A percentile compares a stretch with the other conserved stretches of the same genome.
phyloP scores from a whole-genome alignment of 306 rosid genomes.

The Sechiopsis laciniata region DNA sequence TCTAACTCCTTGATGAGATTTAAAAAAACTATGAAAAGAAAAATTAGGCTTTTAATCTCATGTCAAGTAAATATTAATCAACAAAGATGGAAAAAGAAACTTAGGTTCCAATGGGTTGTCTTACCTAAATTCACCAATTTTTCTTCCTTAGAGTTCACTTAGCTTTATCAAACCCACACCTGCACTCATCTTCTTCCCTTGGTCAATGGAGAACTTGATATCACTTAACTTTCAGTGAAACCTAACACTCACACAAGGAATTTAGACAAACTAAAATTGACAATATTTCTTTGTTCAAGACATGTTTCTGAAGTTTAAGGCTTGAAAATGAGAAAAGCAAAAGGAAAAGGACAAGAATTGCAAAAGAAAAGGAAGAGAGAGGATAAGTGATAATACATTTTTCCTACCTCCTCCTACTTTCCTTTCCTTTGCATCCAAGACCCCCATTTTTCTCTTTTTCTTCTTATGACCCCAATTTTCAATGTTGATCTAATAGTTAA shows the following conservation, averaged over 20 bases:
- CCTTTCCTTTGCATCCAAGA: slow-evolving; percentile 47
- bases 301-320: slow-evolving; percentile 13
- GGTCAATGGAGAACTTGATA: slow-evolving; percentile 11
- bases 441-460: slow-evolving; percentile 19
- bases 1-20: background rate
- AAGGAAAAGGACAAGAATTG: background rate
- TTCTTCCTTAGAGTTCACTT: background rate
- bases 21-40: background rate
- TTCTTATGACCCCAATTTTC: background rate
- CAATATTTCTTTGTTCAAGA: slow-evolving; percentile 12
- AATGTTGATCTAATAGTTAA: too few relatives aligned
- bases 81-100: background rate
- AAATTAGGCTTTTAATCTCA: slow-evolving; percentile 1
- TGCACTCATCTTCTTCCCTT: slow-evolving; percentile 16
- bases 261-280: slow-evolving; percentile 8
- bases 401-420: slow-evolving; percentile 37
- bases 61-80: slow-evolving; percentile 1
- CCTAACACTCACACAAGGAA: slow-evolving; percentile 9
- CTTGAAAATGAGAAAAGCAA: slow-evolving; percentile 15
- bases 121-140: slow-evolving; percentile 18
- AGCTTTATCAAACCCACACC: slow-evolving; percentile 18
- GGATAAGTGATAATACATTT: slow-evolving; percentile 28
- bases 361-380: background rate
- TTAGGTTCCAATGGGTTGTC: background rate
- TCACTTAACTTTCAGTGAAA: slow-evolving; percentile 2